Evolutionary conservation across 495 filamentous ascomycete genomes (phyloP), one percentile per base, ranked within the genome.

Genomic region (Aspergillus saccharolyticus): DNA sequence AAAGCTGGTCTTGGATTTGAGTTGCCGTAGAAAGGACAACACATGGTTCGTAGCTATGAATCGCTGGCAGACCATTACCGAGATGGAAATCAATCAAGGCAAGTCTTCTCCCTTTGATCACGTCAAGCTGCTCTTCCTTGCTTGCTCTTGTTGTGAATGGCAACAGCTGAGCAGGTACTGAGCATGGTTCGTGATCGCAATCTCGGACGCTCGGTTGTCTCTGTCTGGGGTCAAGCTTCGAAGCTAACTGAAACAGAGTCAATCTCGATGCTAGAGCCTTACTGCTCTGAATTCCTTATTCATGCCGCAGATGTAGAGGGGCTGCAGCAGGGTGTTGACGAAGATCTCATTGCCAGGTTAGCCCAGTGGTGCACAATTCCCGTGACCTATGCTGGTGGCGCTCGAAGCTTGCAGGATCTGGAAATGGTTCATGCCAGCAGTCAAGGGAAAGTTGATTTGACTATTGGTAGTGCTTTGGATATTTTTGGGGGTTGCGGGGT

Each of bases 251-350:
- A 44, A 47, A 24, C 59, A 95, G 91, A 86, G 69, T 87, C 86
- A 2, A 96, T 98, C 52, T 79, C 80, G 17, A 67, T 83, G 14
- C 77, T 97, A 9, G 91, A 96, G 65, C 88, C 87, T 12, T 93
- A 90, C 69, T 97, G 94, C 75, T 90, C 88, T 44, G 95, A 98
- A 65, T 97, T 98, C 70, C 78, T 98, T 49, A 90, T 98, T 64
- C 95, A 98, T 65, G 94, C 94, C n/a, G 94, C 95, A n/a, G 94
- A 98, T 68, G 91, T 93, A 54, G 94, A 97, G 68, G 94, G 94
- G 9, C 75, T 97, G 48, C 95, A 97, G 67, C 78, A 79, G 51
- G 94, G 94, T 24, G 87, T 98, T 51, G 95, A 98, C 62, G 87
- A 93, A 63, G 80, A 87, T 51, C 75, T 98, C 2, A 91, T 98